Conservation (phyloP, 805 yeast genomes). For the Dipodascus geniculatus region DNA sequence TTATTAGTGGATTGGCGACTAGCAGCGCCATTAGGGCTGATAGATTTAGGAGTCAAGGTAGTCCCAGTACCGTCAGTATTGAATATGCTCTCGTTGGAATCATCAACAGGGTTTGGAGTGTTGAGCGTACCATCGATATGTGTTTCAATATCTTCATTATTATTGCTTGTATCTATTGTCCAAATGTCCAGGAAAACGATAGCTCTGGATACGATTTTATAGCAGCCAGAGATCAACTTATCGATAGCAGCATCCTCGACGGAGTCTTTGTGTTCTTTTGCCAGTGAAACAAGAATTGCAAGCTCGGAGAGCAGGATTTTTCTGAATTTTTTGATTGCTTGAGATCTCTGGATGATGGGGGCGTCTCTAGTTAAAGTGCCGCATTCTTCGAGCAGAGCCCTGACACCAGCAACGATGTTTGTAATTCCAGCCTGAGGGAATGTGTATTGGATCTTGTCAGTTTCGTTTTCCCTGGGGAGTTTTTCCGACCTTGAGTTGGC, state of each 20-base stretch:
- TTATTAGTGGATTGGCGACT: neutral
- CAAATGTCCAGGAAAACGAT: conserved; percentile 23
- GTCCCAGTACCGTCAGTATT: neutral
- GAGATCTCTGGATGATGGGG: conserved; percentile 20
- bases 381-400: conserved; percentile 25
- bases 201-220: conserved; percentile 23
- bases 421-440: conserved; percentile 28
- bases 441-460: conserved; percentile 13
- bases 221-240: conserved; percentile 22
- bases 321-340: conserved; percentile 23
- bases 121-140: neutral
- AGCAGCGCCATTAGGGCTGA: neutral
- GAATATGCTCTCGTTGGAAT: neutral
- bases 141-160: conserved; percentile 3
- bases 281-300: conserved; percentile 28
- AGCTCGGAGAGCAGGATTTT: conserved; percentile 29
- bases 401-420: conserved; percentile 28
- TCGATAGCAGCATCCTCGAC: conserved; percentile 22
- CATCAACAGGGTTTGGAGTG: neutral
- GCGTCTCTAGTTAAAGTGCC: conserved; percentile 26
- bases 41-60: neutral
- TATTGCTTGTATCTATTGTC: conserved; percentile 15
- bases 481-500: conserved; percentile 23
- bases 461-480: conserved; percentile 6
- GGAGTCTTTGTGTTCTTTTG: conserved; percentile 23